Base-by-base conservation (phyloP, 106 monocot genomes). In the Triglochin maritima region DNA sequence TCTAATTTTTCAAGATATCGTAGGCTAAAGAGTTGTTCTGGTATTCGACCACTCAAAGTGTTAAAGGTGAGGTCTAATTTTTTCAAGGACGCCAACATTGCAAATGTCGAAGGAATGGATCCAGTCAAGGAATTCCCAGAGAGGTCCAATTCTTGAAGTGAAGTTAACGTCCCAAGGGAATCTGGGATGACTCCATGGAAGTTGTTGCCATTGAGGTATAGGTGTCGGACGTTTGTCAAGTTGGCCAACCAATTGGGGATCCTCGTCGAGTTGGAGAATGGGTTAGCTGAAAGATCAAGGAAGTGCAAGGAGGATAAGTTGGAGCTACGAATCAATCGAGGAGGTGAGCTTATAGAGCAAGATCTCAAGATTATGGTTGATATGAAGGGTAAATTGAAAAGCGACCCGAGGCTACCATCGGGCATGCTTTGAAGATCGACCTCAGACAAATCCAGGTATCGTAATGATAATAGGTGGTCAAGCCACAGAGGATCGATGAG, bases 101-200 rank as follows among this genome's bases (percentile, higher is more conserved):
- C 68, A 41, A 83, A 17, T 11, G 49, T 12, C 9, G 44, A 44
- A 42, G 83, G 83, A 15, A 79, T 72, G 16, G 49, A 3, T 17
- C 76, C 79, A 14, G 64, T 71, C 7, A 79, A 15, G 9, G 63
- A 64, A 49, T 83, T 83, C 14, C 54, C 10, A 10, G 79, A 46
- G 12, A 83, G 52, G 43, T 75, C 75, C 13, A 79, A 13, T 1
- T 71, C 55, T 43, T 72, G 71, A 53, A 82, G 74, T 0, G 7
- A 49, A 14, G 65, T 43, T 3, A 66, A 10, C 8, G 13, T 17
- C 6, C 48, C 48, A 49, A 65, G 48, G 2, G 50, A 65, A 49
- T 65, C 15, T 7, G 65, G 65, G 44, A 65, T 48, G 3, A 46
- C 7, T 7, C 65, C 65, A 65, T 4, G 13, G 9, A 65, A 65